These are phyloP conservation scores for Apiosordaria backusii DNA, from an alignment of 495 filamentous ascomycete genomes.

Conservation along the genomic window DNA sequence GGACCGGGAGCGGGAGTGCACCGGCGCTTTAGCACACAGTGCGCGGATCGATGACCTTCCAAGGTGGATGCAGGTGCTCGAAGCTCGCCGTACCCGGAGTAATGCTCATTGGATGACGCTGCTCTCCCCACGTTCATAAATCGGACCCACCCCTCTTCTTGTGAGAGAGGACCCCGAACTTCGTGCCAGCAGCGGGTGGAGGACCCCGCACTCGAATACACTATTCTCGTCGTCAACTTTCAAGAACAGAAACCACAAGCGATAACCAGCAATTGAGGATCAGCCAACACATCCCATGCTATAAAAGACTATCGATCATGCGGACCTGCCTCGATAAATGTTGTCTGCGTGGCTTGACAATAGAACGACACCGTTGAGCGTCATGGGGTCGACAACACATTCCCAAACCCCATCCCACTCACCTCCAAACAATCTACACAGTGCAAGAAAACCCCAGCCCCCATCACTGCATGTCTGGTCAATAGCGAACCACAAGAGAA, in stretches of 20 bases:
- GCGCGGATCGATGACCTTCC: conserved; percentile 7
- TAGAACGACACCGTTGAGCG: background rate
- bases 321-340: background rate
- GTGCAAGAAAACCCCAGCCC: background rate
- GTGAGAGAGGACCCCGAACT: conserved; percentile 1
- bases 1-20: conserved; percentile 14
- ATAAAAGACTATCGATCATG: background rate
- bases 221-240: background rate
- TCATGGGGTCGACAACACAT: background rate
- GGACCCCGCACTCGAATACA: conserved; percentile 4
- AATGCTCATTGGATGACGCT: conserved; percentile 17
- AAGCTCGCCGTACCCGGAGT: conserved; percentile 22
- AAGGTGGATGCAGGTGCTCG: conserved; percentile 3
- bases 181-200: background rate
- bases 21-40: conserved; percentile 18
- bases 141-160: background rate
- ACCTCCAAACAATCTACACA: background rate
- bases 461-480: background rate
- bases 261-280: background rate
- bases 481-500: background rate
- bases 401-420: background rate
- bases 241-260: background rate
- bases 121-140: background rate
- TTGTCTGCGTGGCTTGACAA: background rate
- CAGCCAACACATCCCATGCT: background rate